Evolutionary conservation across 805 yeast species (phyloP).

Genomic region (Priceomyces castillae): DNA sequence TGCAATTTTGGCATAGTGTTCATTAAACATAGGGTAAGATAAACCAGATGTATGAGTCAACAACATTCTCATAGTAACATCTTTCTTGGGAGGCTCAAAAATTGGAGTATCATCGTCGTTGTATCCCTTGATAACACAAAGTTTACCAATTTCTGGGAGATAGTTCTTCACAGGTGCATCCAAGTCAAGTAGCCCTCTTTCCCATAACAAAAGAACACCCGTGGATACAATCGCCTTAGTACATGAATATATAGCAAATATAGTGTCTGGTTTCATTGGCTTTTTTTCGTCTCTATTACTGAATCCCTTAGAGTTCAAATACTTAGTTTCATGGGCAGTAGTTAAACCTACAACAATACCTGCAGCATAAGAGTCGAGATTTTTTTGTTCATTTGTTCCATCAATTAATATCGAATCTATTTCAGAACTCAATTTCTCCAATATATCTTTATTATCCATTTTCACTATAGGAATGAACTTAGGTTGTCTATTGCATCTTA

Average conservation of each 20-base stretch:
- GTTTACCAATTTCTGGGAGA: constrained; percentile 25
- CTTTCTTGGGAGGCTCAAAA: constrained; percentile 20
- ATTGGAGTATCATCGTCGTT: constrained; percentile 15
- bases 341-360: constrained; percentile 17
- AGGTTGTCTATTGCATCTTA: not conserved
- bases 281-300: constrained; percentile 1
- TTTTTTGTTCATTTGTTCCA: constrained; percentile 1
- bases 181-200: constrained; percentile 27
- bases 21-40: constrained; percentile 30
- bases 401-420: constrained; percentile 3
- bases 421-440: not conserved
- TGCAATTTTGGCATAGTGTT: constrained; percentile 10
- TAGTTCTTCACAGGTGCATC: constrained; percentile 28
- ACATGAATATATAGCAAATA: constrained; percentile 28
- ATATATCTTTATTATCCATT: not conserved
- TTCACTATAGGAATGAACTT: not conserved
- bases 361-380: constrained; percentile 1
- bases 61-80: constrained; percentile 33
- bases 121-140: constrained; percentile 19
- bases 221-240: constrained; percentile 29
- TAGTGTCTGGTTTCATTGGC: constrained; percentile 5
- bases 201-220: constrained; percentile 30
- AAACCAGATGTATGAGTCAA: constrained; percentile 40
- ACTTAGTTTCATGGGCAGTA: constrained; percentile 10
- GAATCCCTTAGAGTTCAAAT: constrained; percentile 13